A percentile compares a stretch with the other conserved stretches of the same genome.
These are phyloP conservation scores for Helianthus annuus DNA, from an alignment of 129 eudicot species.

Conservation along the genomic window DNA sequence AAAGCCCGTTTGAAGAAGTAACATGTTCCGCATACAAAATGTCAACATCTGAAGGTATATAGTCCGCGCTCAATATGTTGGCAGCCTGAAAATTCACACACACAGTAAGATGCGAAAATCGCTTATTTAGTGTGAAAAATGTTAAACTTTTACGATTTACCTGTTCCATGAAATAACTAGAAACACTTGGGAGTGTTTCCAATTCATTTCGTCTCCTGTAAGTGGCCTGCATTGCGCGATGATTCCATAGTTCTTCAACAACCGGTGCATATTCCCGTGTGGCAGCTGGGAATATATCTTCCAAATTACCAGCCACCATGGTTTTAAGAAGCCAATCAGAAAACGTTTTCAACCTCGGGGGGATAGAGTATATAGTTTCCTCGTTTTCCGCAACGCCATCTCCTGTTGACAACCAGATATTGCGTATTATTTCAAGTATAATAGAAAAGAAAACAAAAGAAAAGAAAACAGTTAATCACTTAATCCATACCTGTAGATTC, in stretches of 20 bases:
- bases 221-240: constrained; percentile 83
- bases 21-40: constrained; percentile 93
- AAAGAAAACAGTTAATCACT: not conserved
- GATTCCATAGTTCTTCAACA: constrained; percentile 85
- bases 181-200: constrained; percentile 68
- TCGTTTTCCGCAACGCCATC: constrained; percentile 33
- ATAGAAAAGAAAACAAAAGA: not conserved
- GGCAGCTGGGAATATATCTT: constrained; percentile 90
- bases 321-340: constrained; percentile 96
- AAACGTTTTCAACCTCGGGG: constrained; percentile 79
- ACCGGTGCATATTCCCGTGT: constrained; percentile 95
- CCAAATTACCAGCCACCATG: constrained; percentile 92
- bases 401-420: constrained; percentile 38
- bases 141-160: constrained; percentile 33
- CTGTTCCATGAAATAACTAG: constrained; percentile 92
- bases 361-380: constrained; percentile 53
- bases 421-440: not conserved
- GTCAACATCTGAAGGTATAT: constrained; percentile 80
- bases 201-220: constrained; percentile 79
- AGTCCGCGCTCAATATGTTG: constrained; percentile 66
- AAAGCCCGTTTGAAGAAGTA: constrained; percentile 91
- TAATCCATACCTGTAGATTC: constrained; percentile 38
- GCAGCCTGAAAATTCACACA: constrained; percentile 58
- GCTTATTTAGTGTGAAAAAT: constrained; percentile 2
- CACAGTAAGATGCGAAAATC: not conserved